Evolutionary conservation across 78 protist species (phyloP).

Genomic region (Mastigamoeba balamuthi): DNA sequence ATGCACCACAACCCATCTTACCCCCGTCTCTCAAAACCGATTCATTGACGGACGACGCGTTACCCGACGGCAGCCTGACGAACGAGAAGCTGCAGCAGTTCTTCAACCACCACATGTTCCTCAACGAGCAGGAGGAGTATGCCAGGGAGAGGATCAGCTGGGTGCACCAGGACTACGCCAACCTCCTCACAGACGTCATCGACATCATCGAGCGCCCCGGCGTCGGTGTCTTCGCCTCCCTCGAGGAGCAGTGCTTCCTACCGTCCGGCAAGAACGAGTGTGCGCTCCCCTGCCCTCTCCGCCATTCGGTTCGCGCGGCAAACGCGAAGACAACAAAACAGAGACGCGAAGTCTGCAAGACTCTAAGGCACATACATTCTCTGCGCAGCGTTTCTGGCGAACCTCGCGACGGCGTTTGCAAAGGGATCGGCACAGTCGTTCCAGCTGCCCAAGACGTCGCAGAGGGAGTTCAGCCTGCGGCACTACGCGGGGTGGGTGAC

Average conservation of each 20-base stretch:
- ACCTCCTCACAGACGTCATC: not conserved
- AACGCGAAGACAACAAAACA: too few species aligned
- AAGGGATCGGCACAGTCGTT: too few species aligned
- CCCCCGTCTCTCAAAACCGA: conserved; percentile 27
- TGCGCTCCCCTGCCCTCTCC: too few species aligned
- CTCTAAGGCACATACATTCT: too few species aligned
- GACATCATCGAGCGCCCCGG: not conserved
- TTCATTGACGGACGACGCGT: conserved; percentile 80
- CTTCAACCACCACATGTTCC: conserved; percentile 37
- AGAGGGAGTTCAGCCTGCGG: conserved; percentile 27
- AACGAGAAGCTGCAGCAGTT: conserved; percentile 61
- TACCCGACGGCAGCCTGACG: conserved; percentile 51
- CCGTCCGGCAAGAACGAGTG: too few species aligned
- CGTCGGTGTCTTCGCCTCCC: not conserved
- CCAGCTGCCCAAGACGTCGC: too few species aligned
- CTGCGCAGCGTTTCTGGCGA: too few species aligned
- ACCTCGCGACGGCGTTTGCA: too few species aligned
- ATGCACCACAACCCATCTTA: conserved; percentile 41
- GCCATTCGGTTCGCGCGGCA: too few species aligned
- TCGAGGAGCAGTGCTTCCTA: conserved; percentile 21
- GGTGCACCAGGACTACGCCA: not conserved
- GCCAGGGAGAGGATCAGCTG: conserved; percentile 1
- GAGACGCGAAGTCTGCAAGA: too few species aligned
- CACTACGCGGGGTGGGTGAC: conserved; percentile 34
- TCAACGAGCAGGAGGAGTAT: conserved; percentile 40